These are phyloP conservation scores for Lophium mytilinum DNA, from an alignment of 495 filamentous ascomycete genomes.

Conservation along the genomic window DNA sequence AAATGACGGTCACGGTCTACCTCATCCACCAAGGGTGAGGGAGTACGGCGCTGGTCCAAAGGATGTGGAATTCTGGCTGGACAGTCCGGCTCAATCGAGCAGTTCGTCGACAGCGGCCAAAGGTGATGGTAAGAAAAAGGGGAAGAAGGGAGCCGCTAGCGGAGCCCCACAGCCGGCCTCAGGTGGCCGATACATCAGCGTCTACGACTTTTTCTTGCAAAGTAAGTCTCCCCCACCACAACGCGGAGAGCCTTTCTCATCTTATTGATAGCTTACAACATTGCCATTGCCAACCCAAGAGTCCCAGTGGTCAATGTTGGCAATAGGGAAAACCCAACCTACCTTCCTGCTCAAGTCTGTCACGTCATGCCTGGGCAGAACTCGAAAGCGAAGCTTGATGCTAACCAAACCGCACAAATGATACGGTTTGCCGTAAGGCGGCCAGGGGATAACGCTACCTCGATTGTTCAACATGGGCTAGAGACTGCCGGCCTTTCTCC, in stretches of 20 bases:
- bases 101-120: neutral
- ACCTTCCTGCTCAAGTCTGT: conserved; percentile 59
- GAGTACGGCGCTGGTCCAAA: conserved; percentile 11
- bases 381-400: conserved; percentile 46
- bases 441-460: conserved; percentile 55
- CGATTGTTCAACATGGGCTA: conserved; percentile 51
- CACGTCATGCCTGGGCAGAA: conserved; percentile 58
- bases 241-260: neutral
- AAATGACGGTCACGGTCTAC: conserved; percentile 10
- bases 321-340: conserved; percentile 47
- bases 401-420: conserved; percentile 54
- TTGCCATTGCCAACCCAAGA: neutral
- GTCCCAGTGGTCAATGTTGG: conserved; percentile 66
- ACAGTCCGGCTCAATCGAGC: neutral
- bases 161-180: neutral
- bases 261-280: conserved; percentile 6
- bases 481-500: conserved; percentile 36
- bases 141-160: conserved; percentile 4
- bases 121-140: neutral
- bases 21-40: conserved; percentile 12
- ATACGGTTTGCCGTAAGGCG: conserved; percentile 59
- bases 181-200: conserved; percentile 11
- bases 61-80: conserved; percentile 17
- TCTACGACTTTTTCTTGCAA: conserved; percentile 15
- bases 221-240: conserved; percentile 2